Evolutionary conservation across 2,329 filamentous ascomycete species (phyloP).

Genomic region (Tolypocladium endophyticum): DNA sequence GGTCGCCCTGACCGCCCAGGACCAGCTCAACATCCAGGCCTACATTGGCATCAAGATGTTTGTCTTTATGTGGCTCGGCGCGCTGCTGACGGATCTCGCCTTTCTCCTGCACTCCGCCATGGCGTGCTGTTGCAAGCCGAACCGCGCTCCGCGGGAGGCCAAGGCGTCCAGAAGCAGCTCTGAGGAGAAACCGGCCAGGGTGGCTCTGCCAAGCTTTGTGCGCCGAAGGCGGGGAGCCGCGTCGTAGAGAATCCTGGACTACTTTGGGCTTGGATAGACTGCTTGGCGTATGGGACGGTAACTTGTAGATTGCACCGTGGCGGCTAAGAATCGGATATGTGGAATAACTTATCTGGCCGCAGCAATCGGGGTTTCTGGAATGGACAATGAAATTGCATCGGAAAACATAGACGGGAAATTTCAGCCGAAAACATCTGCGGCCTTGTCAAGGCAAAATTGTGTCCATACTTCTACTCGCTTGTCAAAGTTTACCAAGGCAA

Average conservation of each 20-base stretch:
- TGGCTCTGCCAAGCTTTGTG: conserved; percentile 16
- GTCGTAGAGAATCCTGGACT: neutral
- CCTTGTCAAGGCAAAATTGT: neutral
- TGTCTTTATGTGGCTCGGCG: conserved; percentile 81
- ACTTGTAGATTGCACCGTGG: neutral
- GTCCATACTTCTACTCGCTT: neutral
- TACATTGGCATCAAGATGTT: conserved; percentile 65
- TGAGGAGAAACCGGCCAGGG: conserved; percentile 11
- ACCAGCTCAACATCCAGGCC: conserved; percentile 66
- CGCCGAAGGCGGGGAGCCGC: conserved; percentile 15
- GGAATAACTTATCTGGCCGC: neutral
- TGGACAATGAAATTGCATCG: neutral
- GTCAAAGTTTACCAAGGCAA: neutral
- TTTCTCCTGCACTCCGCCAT: conserved; percentile 66
- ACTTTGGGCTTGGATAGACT: neutral
- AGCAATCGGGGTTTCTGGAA: neutral
- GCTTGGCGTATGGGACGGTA: neutral
- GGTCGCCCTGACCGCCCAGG: conserved; percentile 60
- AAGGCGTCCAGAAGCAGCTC: conserved; percentile 4
- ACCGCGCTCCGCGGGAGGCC: conserved; percentile 6
- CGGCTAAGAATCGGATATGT: neutral
- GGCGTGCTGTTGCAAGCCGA: conserved; percentile 59
- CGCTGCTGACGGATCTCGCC: conserved; percentile 54
- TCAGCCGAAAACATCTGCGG: neutral
- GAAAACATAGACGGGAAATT: neutral